Conservation (phyloP, 2,329 filamentous ascomycete genomes). For the Ceratocystis papillata region DNA sequence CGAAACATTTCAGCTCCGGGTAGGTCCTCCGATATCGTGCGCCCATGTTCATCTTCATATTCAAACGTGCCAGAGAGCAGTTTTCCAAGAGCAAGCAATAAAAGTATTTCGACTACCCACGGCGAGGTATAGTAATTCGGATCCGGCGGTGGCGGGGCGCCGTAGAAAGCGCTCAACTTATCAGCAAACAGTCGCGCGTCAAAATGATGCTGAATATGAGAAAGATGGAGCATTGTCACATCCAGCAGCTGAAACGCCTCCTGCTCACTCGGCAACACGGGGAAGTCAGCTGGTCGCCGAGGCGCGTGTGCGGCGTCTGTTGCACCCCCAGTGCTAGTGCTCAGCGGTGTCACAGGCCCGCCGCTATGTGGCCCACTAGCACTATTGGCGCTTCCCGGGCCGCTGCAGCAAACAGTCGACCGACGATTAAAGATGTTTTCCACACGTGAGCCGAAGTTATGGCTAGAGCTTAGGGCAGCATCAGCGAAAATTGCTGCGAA, state of each 20-base stretch:
- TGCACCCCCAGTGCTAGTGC: not conserved
- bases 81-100: constrained; percentile 23
- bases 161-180: constrained; percentile 19
- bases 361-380: not conserved
- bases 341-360: constrained; percentile 17
- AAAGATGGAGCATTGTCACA: constrained; percentile 27
- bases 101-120: constrained; percentile 22
- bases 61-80: constrained; percentile 22
- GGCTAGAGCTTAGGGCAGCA: constrained; percentile 25
- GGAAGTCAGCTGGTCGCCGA: constrained; percentile 14
- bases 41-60: constrained; percentile 20
- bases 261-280: constrained; percentile 23
- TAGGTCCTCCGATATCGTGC: constrained; percentile 20
- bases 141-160: constrained; percentile 6
- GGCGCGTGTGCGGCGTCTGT: not conserved
- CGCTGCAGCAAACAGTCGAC: constrained; percentile 11
- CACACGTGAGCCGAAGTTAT: constrained; percentile 26
- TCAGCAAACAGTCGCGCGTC: constrained; percentile 26
- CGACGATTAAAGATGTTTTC: constrained; percentile 26
- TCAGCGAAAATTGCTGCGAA: constrained; percentile 25
- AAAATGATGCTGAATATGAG: constrained; percentile 28
- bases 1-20: constrained; percentile 23
- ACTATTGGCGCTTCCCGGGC: not conserved
- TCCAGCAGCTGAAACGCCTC: constrained; percentile 26
- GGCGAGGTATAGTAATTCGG: constrained; percentile 22